Base-by-base conservation (phyloP, 176 grass and related monocot species). In the Alloteropsis semialata region DNA sequence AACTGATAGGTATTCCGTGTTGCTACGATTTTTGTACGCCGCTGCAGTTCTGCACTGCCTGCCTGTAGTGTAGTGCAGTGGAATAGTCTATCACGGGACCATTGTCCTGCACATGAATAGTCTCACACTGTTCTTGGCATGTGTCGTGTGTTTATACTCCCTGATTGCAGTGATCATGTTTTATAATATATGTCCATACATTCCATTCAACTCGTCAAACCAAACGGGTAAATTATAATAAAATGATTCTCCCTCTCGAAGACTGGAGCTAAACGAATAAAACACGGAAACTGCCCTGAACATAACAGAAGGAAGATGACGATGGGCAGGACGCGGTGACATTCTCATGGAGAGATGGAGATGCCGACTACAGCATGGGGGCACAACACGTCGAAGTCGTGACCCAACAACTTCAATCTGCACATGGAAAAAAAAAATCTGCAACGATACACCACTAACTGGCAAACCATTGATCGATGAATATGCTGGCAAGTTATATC, bases 361-460 rank as follows among this genome's bases (percentile, higher is more conserved):
- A 89, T 37, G 21, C 30, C n/a, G 42, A 32, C 21, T 18, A 24
- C 48, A 34, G n/a, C 36, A 73, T 57, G 49, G 56, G 37, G 19
- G 39, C 34, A 36, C 48, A 34, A 39, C 70, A 86, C 29, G 88
- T 75, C 61, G 0, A 78, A 69, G 30, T n/a, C 73, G 42, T 86
- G 79, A 82, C 67, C 84, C 88, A 90, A 78, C 84, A 72, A 50
- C 84, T 79, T 38, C 62, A 56, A 51, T 65, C 10, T 53, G 53
- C 49, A 74, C 16, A 68, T 33, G 14, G 14, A 55, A 57, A 34
- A 70, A 8, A 69, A 41, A 37, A 30, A 79, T 81, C 68, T 67
- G 67, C 74, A 54, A 51, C 14, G n/a, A 50, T 53, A 38, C 42
- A 76, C 0, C 83, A 76, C 29, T 82, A 51, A 55, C 53, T 38